Evolutionary conservation across 352 stramenopile genomes (phyloP), one percentile per base, ranked within the genome.

Genomic region (Pythium periplocum): DNA sequence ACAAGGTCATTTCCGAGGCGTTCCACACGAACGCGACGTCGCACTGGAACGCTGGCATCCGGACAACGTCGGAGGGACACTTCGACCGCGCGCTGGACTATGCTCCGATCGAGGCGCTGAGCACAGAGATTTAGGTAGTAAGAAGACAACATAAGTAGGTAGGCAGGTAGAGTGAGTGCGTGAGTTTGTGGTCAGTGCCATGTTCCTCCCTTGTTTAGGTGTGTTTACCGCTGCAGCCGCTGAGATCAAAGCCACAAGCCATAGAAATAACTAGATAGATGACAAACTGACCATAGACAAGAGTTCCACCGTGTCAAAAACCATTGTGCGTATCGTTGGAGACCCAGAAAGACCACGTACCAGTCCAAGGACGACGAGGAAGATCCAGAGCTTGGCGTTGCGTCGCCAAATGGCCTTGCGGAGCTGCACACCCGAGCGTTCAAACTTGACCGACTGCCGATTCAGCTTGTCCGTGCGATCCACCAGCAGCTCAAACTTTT

Each of bases 401-500:
- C 78, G 78, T 57, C 86, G 81, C 86, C 87, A 96, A 68, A 96
- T 88, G 26, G 68, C 69, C 57, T 82, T 83, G 66, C 93, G 85
- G 46, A 99, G 74, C 48, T 90, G 78, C 50, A 83, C 88, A 46
- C 80, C 91, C 48, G 87, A 96, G 45, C 83, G 86, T 57, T 98
- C 89, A 71, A 99, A 99, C 49, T 95, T 93, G 64, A 98, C 98
- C 12, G 97, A 97, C 69, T 98, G 89, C 47, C 97, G 87, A 69
- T 97, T 98, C 3, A 99, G 75, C 59, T 97, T 87, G 79, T 99
- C 96, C n/a, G 86, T 95, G 62, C 84, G 84, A 53, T 95, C 86
- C 46, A 95, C 86, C 4, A 95, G 68, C 40, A 96, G 61, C 75
- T 99, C 97, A 69, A 99, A 98, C 64, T 98, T 98, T 68, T 99